Percentiles rank a stretch among this genome's conserved stretches.
phyloP scores from a whole-genome alignment of 495 filamentous ascomycete genomes.

The Staphylotrichum tortipilum region DNA sequence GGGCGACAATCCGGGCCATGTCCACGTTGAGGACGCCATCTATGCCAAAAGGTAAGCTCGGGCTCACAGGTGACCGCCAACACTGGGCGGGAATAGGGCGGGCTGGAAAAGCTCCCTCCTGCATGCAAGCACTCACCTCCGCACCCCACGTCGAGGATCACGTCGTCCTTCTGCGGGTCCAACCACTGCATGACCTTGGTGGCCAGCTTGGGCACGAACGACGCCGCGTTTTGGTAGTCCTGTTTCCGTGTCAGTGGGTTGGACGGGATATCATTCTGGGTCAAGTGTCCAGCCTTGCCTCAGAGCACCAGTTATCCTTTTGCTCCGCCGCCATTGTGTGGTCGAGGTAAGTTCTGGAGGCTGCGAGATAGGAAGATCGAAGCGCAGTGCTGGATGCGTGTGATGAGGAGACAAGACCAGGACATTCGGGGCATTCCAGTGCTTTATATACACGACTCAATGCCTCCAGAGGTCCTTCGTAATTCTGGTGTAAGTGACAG shows the following conservation, averaged over 20 bases:
- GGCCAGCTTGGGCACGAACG: constrained; percentile 66
- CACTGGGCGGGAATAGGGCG: too few relatives aligned
- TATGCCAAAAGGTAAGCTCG: constrained; percentile 9
- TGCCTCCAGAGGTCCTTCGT: not conserved
- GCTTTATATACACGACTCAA: constrained; percentile 4
- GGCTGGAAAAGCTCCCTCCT: too few relatives aligned
- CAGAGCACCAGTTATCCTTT: constrained; percentile 52
- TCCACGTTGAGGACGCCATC: constrained; percentile 56
- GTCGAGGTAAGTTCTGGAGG: not conserved
- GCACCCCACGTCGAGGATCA: constrained; percentile 66
- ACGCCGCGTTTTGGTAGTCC: constrained; percentile 56
- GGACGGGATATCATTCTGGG: not conserved
- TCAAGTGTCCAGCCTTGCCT: constrained; percentile 19
- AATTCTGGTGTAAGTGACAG: not conserved
- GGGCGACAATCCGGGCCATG: constrained; percentile 36
- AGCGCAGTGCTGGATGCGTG: not conserved
- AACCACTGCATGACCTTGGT: constrained; percentile 57
- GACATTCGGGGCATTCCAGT: not conserved
- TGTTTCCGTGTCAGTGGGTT: constrained; percentile 19
- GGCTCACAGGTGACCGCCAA: too few relatives aligned
- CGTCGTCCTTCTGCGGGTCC: constrained; percentile 50
- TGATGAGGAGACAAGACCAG: not conserved
- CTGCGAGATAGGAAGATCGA: not conserved
- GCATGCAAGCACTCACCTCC: constrained; percentile 40
- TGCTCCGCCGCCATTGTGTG: constrained; percentile 24